Evolutionary conservation across 768 basidiomycete species (phyloP), one percentile per base, ranked within the genome.

Genomic region (Psilocybe cyanescens): DNA sequence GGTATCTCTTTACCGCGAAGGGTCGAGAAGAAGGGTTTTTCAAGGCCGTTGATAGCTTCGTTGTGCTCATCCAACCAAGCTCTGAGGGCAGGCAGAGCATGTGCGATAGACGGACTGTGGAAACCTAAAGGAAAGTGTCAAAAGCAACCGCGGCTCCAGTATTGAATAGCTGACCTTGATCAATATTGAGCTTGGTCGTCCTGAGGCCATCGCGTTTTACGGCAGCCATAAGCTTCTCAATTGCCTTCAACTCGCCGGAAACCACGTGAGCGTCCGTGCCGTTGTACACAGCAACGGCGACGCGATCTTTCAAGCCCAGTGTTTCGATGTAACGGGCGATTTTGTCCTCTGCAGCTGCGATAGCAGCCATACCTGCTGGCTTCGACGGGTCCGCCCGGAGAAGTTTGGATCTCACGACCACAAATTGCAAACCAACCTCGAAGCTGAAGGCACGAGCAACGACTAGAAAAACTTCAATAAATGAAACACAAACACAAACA

Each of bases 341-440:
- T 12, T 59, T 66, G 3, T 67, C 68, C 52, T 71, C 70, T 1
- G 64, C 57, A 4, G 72, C 70, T 30, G 70, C 70, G 16, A 76
- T 58, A 4, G 74, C 74, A n/a, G 65, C 74, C 75, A 76, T 76
- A 3, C 72, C 74, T 2, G 67, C 75, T 8, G 75, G 73, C 47
- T 54, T 66, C 17, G 65, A 55, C 11, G 71, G 66, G 55, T 69
- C 63, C 2, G 73, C 68, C 7, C 70, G 67, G n/a, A 76, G 68
- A 5, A 74, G 65, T 37, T 64, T 69, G 5, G 74, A 71, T 55
- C 74, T 70, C 17, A 67, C 62, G 9, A 75, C 65, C 8, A 72
- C 75, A 46, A 76, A 73, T 53, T 72, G 61, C 24, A 76, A 55
- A 5, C 71, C 75, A 7, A 64, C 55, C 17, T 75, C 70, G 49